Conservation (phyloP, 257 asterid genomes). For the Cynanchum wilfordii region DNA sequence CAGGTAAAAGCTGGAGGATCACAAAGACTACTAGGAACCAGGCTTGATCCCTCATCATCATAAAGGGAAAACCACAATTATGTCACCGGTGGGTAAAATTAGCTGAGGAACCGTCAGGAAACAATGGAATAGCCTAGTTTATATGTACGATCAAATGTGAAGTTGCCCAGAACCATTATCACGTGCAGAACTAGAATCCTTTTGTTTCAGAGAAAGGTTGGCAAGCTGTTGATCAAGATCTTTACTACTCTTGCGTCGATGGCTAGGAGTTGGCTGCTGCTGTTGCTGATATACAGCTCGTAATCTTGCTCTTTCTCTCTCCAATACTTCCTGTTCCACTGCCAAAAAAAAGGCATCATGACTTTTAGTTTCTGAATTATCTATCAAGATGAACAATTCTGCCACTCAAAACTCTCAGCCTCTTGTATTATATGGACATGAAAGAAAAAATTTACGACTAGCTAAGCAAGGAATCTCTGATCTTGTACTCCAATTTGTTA, state of each 20-base stretch:
- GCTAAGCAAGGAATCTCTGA: not conserved
- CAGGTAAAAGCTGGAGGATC: conserved; percentile 3
- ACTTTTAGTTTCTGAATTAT: conserved; percentile 9
- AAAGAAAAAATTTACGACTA: not conserved
- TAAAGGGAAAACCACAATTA: conserved; percentile 10
- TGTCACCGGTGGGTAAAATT: conserved; percentile 32
- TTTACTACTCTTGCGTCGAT: conserved; percentile 49
- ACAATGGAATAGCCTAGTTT: conserved; percentile 26
- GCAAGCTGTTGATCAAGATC: conserved; percentile 74
- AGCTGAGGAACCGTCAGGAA: conserved; percentile 25
- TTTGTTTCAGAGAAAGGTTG: conserved; percentile 68
- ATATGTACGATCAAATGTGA: conserved; percentile 41
- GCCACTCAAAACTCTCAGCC: not conserved
- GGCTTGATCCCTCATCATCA: conserved; percentile 6
- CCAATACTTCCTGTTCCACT: conserved; percentile 95
- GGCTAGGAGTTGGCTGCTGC: conserved; percentile 11
- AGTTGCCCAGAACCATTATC: conserved; percentile 59
- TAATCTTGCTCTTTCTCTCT: conserved; percentile 77
- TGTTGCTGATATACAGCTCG: conserved; percentile 55
- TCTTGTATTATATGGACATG: not conserved
- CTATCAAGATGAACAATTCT: not conserved
- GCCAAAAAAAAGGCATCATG: conserved; percentile 25
- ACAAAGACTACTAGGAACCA: not conserved
- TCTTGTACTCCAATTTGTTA: not conserved
- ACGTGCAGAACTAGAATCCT: conserved; percentile 46